These are phyloP conservation scores for Exsudoporus floridanus DNA, from an alignment of 1,284 basidiomycete species.

Conservation along the genomic window DNA sequence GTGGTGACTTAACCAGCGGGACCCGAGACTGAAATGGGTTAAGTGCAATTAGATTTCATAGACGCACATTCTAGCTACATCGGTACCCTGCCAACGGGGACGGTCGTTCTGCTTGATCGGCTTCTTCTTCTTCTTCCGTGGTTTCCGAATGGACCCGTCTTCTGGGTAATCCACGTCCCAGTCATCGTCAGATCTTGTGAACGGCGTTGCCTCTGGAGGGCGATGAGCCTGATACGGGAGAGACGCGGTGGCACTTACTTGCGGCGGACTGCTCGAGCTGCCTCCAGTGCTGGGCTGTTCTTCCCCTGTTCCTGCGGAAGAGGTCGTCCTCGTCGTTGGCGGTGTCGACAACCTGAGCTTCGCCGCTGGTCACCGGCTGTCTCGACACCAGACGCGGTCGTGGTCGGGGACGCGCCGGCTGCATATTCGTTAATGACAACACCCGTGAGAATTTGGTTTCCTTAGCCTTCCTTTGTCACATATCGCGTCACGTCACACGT, in stretches of 20 bases:
- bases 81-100: conserved; percentile 40
- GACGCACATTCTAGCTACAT: conserved; percentile 31
- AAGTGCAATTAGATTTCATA: not conserved
- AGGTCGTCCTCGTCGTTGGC: conserved; percentile 58
- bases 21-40: not conserved
- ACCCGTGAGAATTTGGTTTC: conserved; percentile 48
- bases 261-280: conserved; percentile 52
- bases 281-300: conserved; percentile 56
- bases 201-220: conserved; percentile 25
- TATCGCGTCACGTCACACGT: conserved; percentile 30
- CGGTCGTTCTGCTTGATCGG: conserved; percentile 30
- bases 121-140: conserved; percentile 43
- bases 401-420: conserved; percentile 45
- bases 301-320: conserved; percentile 61
- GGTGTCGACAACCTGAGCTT: conserved; percentile 20
- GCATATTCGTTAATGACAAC: conserved; percentile 19
- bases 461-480: conserved; percentile 33
- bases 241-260: conserved; percentile 38
- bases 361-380: conserved; percentile 12
- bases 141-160: conserved; percentile 31
- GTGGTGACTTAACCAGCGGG: not conserved
- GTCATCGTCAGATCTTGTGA: conserved; percentile 15
- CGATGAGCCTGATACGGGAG: conserved; percentile 12
- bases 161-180: conserved; percentile 28
- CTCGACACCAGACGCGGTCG: conserved; percentile 47